Conservation (phyloP, 2,329 filamentous ascomycete genomes). For the Paraphoma sp. region DNA sequence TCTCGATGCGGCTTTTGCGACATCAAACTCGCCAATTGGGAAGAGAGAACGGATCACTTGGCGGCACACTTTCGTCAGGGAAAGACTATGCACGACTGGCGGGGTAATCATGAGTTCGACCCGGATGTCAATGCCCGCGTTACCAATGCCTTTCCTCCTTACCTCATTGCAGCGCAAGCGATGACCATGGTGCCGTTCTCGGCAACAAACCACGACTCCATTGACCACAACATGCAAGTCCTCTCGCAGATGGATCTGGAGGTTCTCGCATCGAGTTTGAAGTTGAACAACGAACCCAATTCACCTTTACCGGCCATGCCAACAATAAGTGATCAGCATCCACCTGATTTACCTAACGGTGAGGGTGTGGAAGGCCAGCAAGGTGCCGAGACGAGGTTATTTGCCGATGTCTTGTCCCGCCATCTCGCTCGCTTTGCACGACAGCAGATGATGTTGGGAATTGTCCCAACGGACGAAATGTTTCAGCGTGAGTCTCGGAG, state of each 20-base stretch:
- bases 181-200: slow-evolving; percentile 50
- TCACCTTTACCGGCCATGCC: background rate
- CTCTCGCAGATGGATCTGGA: slow-evolving; percentile 13
- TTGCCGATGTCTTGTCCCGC: slow-evolving; percentile 52
- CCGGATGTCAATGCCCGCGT: slow-evolving; percentile 51
- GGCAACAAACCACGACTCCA: slow-evolving; percentile 40
- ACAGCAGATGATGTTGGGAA: slow-evolving; percentile 42
- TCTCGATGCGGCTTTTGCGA: slow-evolving; percentile 59
- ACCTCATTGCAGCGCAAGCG: slow-evolving; percentile 52
- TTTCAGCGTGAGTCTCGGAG: slow-evolving; percentile 54
- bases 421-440: slow-evolving; percentile 51
- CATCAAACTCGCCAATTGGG: slow-evolving; percentile 52
- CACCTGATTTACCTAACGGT: background rate
- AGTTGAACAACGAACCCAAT: background rate
- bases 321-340: background rate
- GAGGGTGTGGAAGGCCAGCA: slow-evolving; percentile 11
- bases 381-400: slow-evolving; percentile 37
- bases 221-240: slow-evolving; percentile 29
- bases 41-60: slow-evolving; percentile 56
- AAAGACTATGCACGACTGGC: slow-evolving; percentile 58
- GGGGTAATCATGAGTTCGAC: slow-evolving; percentile 58
- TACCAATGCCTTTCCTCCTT: slow-evolving; percentile 54
- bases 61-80: slow-evolving; percentile 60
- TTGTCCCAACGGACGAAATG: slow-evolving; percentile 56
- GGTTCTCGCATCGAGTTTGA: background rate